These are phyloP conservation scores for Kandelia obovata DNA, from an alignment of 345 rosid genomes.

Conservation along the genomic window DNA sequence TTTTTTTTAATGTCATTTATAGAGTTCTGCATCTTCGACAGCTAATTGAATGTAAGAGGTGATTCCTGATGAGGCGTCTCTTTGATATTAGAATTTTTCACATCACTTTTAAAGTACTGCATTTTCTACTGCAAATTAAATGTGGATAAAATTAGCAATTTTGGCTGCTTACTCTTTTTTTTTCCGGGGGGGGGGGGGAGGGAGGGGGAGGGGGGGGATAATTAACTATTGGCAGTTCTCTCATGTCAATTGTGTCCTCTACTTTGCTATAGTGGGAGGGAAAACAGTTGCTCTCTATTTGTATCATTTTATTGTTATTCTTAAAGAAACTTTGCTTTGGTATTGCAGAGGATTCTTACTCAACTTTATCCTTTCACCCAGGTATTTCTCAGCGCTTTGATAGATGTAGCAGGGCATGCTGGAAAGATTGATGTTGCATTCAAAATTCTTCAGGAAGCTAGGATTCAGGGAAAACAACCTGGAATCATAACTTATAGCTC, in stretches of 20 bases:
- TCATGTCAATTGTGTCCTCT: background rate
- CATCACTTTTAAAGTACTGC: no score
- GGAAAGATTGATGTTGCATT: constrained; percentile 78
- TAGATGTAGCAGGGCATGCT: constrained; percentile 93
- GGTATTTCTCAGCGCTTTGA: constrained; percentile 90
- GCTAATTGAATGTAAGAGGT: no score
- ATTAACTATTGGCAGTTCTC: background rate
- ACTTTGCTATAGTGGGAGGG: background rate
- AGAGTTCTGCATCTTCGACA: background rate
- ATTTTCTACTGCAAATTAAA: no score
- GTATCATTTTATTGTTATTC: constrained; percentile 1
- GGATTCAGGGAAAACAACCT: constrained; percentile 49
- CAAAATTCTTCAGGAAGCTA: constrained; percentile 62
- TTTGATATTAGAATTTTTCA: no score
- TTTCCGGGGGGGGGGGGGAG: background rate
- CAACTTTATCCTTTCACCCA: constrained; percentile 31
- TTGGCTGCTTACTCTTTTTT: background rate
- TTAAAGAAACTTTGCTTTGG: background rate
- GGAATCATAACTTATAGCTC: constrained; percentile 88
- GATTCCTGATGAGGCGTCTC: no score
- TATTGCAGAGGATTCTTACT: background rate
- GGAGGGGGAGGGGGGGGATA: background rate
- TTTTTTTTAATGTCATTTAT: background rate
- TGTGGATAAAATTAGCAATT: no score
- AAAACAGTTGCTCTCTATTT: background rate